A percentile compares a stretch with the other conserved stretches of the same genome.
Evolutionary conservation across 441 rosid species (phyloP).

Genomic region (Populus trichocarpa): DNA sequence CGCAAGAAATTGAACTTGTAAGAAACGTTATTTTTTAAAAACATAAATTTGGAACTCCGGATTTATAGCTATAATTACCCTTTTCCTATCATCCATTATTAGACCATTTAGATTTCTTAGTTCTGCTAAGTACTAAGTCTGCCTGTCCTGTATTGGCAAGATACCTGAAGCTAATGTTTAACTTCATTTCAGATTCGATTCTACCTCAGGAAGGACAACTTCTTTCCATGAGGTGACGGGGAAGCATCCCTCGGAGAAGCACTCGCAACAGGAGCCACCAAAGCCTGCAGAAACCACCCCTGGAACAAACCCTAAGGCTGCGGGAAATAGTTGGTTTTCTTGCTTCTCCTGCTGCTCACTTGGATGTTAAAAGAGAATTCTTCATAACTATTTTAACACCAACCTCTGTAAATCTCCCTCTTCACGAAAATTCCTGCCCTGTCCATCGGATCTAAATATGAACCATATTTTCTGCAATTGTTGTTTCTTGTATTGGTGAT

Average conservation of each 20-base stretch:
- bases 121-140: neutral
- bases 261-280: conserved; percentile 5
- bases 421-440: neutral
- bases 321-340: conserved; percentile 38
- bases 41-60: neutral
- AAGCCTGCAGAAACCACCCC: conserved; percentile 18
- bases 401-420: neutral
- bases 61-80: neutral
- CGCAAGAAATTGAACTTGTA: neutral
- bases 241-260: conserved; percentile 14
- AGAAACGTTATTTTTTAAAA: neutral
- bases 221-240: conserved; percentile 10
- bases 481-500: neutral
- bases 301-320: conserved; percentile 15
- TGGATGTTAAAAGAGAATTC: conserved; percentile 13
- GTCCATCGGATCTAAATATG: neutral
- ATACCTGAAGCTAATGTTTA: neutral
- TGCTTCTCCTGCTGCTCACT: conserved; percentile 51
- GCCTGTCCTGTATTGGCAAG: neutral
- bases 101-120: neutral
- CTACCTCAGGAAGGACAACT: neutral
- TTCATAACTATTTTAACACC: neutral
- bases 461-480: neutral
- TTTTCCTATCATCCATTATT: neutral
- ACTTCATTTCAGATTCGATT: conserved; percentile 24